Evolutionary conservation across 176 grass and related monocot genomes (phyloP), one percentile per base, ranked within the genome.

Genomic region (Poa pratensis): DNA sequence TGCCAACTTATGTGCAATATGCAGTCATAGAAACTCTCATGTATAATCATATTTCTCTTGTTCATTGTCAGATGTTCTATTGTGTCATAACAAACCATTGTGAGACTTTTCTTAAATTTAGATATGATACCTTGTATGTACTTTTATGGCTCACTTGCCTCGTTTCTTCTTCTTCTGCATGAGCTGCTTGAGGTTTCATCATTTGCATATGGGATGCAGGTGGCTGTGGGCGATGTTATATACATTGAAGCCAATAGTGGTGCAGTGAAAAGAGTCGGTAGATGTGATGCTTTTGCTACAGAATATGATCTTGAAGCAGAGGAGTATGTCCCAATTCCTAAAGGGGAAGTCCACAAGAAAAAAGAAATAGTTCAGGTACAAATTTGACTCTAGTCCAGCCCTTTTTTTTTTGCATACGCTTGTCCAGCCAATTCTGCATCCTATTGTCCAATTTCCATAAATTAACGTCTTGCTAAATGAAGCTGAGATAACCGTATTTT

Each of bases 261-360:
- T 82, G 96, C 96, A 43, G 96, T 99, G 80, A 99, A 96, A 84
- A 95, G 96, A 94, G 96, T 99, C 7, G 96, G 96, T 84, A 92
- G 96, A 90, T 99, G 96, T 87, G 96, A 96, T 96, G 82, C 96
- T 88, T 99, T 96, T 86, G 96, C 93, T 78, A 99, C 96, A 65
- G 93, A 99, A 88, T 99, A 86, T 22, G 96, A 99, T 91, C 93
- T 99, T 79, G 96, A 99, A 86, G 96, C 96, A 42, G 94, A 99
- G 64, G 96, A 99, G 79, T 99, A 99, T 89, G 96, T 99, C 65
- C 96, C 93, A 34, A 94, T 99, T 78, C 96, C 96, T 42, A 99
- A 99, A 94, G 96, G 93, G 19, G 96, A 99, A 78, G 96, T 99
- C 60, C 90, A 89, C 72, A 99, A 99, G 88, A 98, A 92, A 92